Conservation (phyloP, 257 asterid genomes). For the Voacanga thouarsii region DNA sequence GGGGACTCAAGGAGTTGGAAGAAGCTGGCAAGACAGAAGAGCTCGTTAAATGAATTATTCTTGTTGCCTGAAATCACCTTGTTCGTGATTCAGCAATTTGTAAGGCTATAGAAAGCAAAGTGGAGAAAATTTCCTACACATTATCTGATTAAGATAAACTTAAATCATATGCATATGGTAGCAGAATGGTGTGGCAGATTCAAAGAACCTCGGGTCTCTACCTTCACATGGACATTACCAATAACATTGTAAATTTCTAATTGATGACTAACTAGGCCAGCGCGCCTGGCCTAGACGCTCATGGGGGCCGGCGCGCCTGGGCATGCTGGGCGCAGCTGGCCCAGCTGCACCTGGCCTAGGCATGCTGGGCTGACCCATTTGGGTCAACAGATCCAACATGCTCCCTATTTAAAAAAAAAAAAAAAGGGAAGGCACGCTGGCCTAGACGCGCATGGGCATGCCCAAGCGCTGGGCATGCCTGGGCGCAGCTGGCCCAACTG, state of each 20-base stretch:
- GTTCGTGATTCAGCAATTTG: neutral
- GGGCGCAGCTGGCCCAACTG: too few relatives aligned
- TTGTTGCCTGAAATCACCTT: neutral
- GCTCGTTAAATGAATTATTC: conserved; percentile 34
- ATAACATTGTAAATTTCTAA: neutral
- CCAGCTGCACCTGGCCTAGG: too few relatives aligned
- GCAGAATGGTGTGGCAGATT: neutral
- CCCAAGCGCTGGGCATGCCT: too few relatives aligned
- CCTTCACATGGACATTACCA: neutral
- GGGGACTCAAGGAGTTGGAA: conserved; percentile 65
- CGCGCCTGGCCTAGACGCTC: too few relatives aligned
- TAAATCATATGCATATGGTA: neutral
- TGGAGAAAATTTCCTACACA: neutral
- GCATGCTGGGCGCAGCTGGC: too few relatives aligned
- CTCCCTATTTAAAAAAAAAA: too few relatives aligned
- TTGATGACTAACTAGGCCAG: too few relatives aligned
- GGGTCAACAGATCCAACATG: too few relatives aligned
- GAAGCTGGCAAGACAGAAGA: conserved; percentile 64
- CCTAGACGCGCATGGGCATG: too few relatives aligned
- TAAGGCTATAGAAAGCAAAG: neutral
- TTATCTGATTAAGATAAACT: neutral
- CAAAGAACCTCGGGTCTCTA: neutral
- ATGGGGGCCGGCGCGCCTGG: too few relatives aligned
- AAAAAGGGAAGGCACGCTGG: too few relatives aligned
- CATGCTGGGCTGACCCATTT: too few relatives aligned